Percentiles rank a stretch among this genome's conserved stretches.
These are phyloP conservation scores for Aspergillus quadricinctus DNA, from an alignment of 2,329 filamentous ascomycete genomes.

Conservation along the genomic window DNA sequence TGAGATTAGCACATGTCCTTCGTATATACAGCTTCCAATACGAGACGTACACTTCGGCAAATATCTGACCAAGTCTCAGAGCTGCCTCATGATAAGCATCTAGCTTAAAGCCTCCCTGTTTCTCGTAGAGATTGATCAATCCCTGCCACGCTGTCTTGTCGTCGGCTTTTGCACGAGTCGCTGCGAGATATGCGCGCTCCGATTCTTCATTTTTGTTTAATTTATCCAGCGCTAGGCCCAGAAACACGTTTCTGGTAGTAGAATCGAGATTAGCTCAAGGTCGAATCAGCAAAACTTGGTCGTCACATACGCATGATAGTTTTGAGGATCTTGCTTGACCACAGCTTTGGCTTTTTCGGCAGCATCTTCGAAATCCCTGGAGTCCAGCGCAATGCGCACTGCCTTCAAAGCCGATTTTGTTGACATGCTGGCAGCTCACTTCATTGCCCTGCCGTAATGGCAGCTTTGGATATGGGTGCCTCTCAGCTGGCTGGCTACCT, in stretches of 20 bases:
- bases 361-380: slow-evolving; percentile 74
- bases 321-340: slow-evolving; percentile 67
- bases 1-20: slow-evolving; percentile 10
- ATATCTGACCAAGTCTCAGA: slow-evolving; percentile 69
- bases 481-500: neutral
- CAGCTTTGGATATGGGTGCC: neutral
- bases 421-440: slow-evolving; percentile 29
- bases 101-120: slow-evolving; percentile 64
- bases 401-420: slow-evolving; percentile 74
- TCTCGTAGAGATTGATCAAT: slow-evolving; percentile 78
- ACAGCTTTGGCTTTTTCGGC: slow-evolving; percentile 64
- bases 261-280: slow-evolving; percentile 9
- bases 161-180: slow-evolving; percentile 64
- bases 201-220: slow-evolving; percentile 66
- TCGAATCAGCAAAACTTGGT: neutral
- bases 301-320: slow-evolving; percentile 69
- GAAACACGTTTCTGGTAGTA: slow-evolving; percentile 66
- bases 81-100: slow-evolving; percentile 70
- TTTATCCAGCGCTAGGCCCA: slow-evolving; percentile 81
- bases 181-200: slow-evolving; percentile 69
- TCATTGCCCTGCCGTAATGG: slow-evolving; percentile 11
- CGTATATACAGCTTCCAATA: neutral
- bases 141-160: slow-evolving; percentile 91
- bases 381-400: slow-evolving; percentile 71
- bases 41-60: slow-evolving; percentile 56